Conservation (phyloP, 202 grass and related monocot genomes). For the Thinopyrum obtusiflorum region DNA sequence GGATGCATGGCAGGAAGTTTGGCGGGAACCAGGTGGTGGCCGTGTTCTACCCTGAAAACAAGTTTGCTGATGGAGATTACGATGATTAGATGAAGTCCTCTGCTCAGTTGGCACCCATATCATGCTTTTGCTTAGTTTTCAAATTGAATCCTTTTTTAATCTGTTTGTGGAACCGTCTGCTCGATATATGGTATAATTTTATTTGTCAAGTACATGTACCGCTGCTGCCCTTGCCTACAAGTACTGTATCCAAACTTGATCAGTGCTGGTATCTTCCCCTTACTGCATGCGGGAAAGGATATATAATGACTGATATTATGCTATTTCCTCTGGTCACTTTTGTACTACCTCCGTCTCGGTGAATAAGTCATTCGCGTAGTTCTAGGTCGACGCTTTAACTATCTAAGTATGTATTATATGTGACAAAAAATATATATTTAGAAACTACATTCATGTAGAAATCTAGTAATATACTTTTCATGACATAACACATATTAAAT, state of each 20-base stretch:
- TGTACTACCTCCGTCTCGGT: too few relatives aligned
- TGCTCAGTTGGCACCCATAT: background rate
- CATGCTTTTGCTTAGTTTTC: background rate
- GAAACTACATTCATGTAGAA: too few relatives aligned
- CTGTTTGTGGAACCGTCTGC: background rate
- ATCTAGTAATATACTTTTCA: too few relatives aligned
- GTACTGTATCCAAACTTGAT: background rate
- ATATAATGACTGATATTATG: too few relatives aligned
- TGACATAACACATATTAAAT: too few relatives aligned
- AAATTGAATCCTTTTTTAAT: background rate
- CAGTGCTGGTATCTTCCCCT: too few relatives aligned
- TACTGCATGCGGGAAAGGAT: too few relatives aligned
- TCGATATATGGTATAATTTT: background rate
- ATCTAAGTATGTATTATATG: too few relatives aligned
- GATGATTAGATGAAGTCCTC: constrained; percentile 41
- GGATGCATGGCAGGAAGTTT: constrained; percentile 79
- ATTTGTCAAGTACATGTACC: background rate
- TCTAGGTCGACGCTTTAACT: too few relatives aligned
- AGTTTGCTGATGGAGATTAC: constrained; percentile 64
- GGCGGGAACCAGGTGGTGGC: constrained; percentile 75
- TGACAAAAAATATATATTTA: too few relatives aligned
- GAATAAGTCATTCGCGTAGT: too few relatives aligned
- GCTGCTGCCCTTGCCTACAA: background rate
- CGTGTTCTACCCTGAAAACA: constrained; percentile 79
- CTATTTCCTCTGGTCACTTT: too few relatives aligned